A percentile compares a stretch with the other conserved stretches of the same genome.
Conservation (phyloP, 2,329 filamentous ascomycete genomes). For the Epichloe elymi region DNA sequence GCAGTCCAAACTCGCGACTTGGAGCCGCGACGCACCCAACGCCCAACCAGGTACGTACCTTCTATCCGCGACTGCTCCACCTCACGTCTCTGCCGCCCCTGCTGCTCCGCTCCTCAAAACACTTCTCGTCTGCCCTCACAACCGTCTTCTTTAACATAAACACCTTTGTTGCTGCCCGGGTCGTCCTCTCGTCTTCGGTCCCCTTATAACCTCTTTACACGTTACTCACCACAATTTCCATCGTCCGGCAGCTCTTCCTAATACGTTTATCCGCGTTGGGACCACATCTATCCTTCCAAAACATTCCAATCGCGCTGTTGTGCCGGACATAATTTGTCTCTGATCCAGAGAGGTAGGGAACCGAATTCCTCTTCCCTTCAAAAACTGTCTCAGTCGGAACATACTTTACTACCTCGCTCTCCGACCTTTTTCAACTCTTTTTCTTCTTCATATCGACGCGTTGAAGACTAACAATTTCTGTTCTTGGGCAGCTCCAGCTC, state of each 20-base stretch:
- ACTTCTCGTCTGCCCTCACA: constrained; percentile 22
- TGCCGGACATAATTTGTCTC: constrained; percentile 18
- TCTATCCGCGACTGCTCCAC: constrained; percentile 9
- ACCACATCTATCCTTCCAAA: constrained; percentile 17
- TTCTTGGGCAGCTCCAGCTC: constrained; percentile 5
- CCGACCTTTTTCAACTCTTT: constrained; percentile 2
- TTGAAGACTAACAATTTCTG: constrained; percentile 8
- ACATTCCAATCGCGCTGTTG: constrained; percentile 25
- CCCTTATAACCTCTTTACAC: constrained; percentile 9
- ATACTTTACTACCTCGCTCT: constrained; percentile 9
- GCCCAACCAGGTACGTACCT: constrained; percentile 7
- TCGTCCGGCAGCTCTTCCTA: constrained; percentile 14
- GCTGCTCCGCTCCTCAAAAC: constrained; percentile 24
- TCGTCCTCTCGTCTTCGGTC: constrained; percentile 10
- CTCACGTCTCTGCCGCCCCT: constrained; percentile 16
- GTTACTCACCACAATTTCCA: constrained; percentile 13
- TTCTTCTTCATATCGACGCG: constrained; percentile 8
- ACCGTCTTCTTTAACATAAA: constrained; percentile 20
- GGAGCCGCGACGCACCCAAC: constrained; percentile 5
- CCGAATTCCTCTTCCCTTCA: constrained; percentile 15
- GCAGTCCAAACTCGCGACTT: constrained; percentile 3
- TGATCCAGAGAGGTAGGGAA: constrained; percentile 23
- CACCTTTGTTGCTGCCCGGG: constrained; percentile 18
- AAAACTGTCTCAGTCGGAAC: constrained; percentile 17
- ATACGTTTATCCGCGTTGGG: constrained; percentile 16